A percentile compares a stretch with the other conserved stretches of the same genome.
Evolutionary conservation across 768 basidiomycete species (phyloP).

Genomic region (Gymnopilus junonius): DNA sequence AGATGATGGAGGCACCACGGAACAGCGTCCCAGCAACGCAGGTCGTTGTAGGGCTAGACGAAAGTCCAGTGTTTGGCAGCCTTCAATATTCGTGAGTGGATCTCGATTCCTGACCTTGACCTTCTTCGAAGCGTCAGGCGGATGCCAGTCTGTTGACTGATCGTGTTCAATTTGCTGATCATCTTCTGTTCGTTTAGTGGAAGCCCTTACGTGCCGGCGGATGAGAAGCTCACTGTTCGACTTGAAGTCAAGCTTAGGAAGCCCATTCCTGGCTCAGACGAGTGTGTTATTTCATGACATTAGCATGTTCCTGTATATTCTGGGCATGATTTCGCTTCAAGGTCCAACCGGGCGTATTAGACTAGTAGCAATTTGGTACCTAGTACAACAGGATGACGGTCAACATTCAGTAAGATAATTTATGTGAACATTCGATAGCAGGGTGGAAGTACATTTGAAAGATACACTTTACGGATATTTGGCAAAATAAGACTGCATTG

Average conservation of each 20-base stretch:
- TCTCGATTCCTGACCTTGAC: neutral
- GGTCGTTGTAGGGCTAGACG: conserved; percentile 21
- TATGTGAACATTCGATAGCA: neutral
- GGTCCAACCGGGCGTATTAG: no score
- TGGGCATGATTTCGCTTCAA: no score
- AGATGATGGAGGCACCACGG: conserved; percentile 34
- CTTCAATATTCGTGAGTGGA: conserved; percentile 45
- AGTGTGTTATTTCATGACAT: conserved; percentile 10
- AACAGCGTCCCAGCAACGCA: conserved; percentile 20
- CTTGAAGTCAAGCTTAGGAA: conserved; percentile 48
- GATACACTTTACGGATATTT: no score
- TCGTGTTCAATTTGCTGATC: neutral
- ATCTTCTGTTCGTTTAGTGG: conserved; percentile 28
- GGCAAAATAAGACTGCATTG: neutral
- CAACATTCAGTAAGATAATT: neutral
- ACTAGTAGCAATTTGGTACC: no score
- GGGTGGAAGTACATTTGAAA: neutral
- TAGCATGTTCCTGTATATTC: neutral
- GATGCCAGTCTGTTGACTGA: neutral
- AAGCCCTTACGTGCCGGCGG: conserved; percentile 43
- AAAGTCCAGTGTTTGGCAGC: conserved; percentile 19
- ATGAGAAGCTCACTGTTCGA: conserved; percentile 42
- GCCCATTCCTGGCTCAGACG: conserved; percentile 26
- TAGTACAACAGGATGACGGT: no score
- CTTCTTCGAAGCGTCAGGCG: no score